Conservation (phyloP, 805 yeast genomes). For the Candida endomychidarum region DNA sequence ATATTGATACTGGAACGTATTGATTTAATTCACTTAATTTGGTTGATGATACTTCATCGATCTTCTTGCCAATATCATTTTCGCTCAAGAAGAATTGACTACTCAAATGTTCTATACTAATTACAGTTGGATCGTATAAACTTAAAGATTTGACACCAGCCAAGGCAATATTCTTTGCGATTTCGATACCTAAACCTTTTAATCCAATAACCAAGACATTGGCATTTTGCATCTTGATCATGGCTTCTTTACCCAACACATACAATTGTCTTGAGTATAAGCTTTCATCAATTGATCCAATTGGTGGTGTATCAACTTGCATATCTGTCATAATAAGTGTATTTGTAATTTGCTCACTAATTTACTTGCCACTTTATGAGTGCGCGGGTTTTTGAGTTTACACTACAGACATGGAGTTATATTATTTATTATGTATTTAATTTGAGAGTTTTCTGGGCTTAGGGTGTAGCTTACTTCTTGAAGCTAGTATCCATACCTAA, state of each 20-base stretch:
- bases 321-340: slow-evolving; percentile 21
- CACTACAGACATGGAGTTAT: not conserved
- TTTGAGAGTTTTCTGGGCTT: too few relatives aligned
- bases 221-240: slow-evolving; percentile 93
- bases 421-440: too few relatives aligned
- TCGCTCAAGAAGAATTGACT: slow-evolving; percentile 82
- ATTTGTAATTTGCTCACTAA: slow-evolving; percentile 1
- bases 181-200: slow-evolving; percentile 91
- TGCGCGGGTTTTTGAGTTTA: not conserved
- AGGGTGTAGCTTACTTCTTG: too few relatives aligned
- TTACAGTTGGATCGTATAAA: slow-evolving; percentile 76
- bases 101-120: slow-evolving; percentile 70
- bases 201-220: slow-evolving; percentile 90
- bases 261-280: slow-evolving; percentile 95
- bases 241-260: slow-evolving; percentile 96
- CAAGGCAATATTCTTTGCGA: slow-evolving; percentile 92
- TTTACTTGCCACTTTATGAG: not conserved
- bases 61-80: slow-evolving; percentile 70
- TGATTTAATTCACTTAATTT: slow-evolving; percentile 80
- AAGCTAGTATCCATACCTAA: slow-evolving; percentile 50
- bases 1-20: slow-evolving; percentile 81
- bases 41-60: slow-evolving; percentile 70
- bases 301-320: slow-evolving; percentile 45
- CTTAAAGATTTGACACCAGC: slow-evolving; percentile 96
- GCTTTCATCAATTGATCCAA: slow-evolving; percentile 76